Evolutionary conservation across 805 yeast species (phyloP).

Genomic region (Yamadazyma endophytica): DNA sequence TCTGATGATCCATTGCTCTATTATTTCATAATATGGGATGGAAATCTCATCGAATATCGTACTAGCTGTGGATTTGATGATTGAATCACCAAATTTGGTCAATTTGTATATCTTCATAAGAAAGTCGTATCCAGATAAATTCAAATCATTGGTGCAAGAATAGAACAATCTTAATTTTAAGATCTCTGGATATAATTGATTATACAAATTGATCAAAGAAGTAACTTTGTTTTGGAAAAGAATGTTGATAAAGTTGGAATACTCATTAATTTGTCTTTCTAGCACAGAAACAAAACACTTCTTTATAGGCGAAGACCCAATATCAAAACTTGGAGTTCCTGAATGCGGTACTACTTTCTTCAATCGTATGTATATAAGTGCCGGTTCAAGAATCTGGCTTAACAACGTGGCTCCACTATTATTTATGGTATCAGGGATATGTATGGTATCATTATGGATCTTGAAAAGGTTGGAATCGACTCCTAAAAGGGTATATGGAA

Average conservation of each 20-base stretch:
- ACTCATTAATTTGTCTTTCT: constrained; percentile 31
- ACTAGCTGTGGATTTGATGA: constrained; percentile 40
- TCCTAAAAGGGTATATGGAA: constrained; percentile 57
- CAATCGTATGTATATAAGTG: constrained; percentile 55
- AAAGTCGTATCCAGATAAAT: constrained; percentile 45
- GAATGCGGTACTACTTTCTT: constrained; percentile 16
- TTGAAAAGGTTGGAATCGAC: constrained; percentile 56
- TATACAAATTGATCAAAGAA: constrained; percentile 32
- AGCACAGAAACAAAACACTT: constrained; percentile 57
- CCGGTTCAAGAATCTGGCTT: constrained; percentile 64
- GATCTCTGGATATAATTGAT: constrained; percentile 47
- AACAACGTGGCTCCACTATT: constrained; percentile 55
- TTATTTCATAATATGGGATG: constrained; percentile 56
- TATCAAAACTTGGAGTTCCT: too few relatives aligned
- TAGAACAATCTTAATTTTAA: constrained; percentile 55
- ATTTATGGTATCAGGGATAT: constrained; percentile 48
- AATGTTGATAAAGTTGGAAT: constrained; percentile 32
- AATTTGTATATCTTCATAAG: constrained; percentile 49
- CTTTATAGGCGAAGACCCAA: constrained; percentile 47
- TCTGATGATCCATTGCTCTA: constrained; percentile 62
- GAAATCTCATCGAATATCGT: constrained; percentile 43
- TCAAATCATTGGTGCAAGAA: constrained; percentile 35
- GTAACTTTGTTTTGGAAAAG: constrained; percentile 23
- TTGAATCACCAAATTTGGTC: constrained; percentile 60
- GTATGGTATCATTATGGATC: constrained; percentile 24